phyloP scores from a whole-genome alignment of 1,139 yeast species.

The Meyerozyma sp. region DNA sequence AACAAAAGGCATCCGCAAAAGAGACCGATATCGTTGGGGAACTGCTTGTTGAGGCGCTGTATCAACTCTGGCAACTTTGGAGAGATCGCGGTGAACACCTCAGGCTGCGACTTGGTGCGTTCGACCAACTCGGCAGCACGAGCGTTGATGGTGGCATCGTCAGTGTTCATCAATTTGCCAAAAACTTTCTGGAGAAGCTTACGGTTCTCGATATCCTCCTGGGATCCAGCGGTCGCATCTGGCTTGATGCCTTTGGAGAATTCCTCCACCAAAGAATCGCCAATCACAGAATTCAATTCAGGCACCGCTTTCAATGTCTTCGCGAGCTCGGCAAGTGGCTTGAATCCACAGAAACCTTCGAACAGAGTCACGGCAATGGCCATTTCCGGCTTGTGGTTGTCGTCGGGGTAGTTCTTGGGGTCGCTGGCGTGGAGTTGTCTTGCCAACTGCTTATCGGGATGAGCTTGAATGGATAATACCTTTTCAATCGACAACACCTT shows the following conservation, averaged over 20 bases:
- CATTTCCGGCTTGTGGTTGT: slow-evolving; percentile 98
- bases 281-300: slow-evolving; percentile 69
- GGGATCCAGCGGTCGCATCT: slow-evolving; percentile 38
- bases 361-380: slow-evolving; percentile 94
- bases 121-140: slow-evolving; percentile 58
- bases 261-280: slow-evolving; percentile 48
- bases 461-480: slow-evolving; percentile 95
- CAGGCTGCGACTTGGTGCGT: slow-evolving; percentile 53
- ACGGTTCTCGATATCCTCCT: slow-evolving; percentile 50
- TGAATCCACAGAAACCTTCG: slow-evolving; percentile 97
- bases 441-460: slow-evolving; percentile 88
- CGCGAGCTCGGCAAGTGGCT: slow-evolving; percentile 77
- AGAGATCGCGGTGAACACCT: slow-evolving; percentile 36
- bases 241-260: slow-evolving; percentile 48
- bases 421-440: slow-evolving; percentile 70
- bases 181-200: slow-evolving; percentile 69
- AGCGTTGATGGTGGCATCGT: slow-evolving; percentile 46
- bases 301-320: slow-evolving; percentile 64
- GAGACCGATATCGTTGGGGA: slow-evolving; percentile 89
- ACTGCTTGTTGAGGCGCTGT: slow-evolving; percentile 73
- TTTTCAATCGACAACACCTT: slow-evolving; percentile 89
- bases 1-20: slow-evolving; percentile 92
- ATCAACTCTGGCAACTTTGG: slow-evolving; percentile 64
- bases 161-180: slow-evolving; percentile 75
- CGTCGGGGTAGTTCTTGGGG: slow-evolving; percentile 95